Base-by-base conservation (phyloP, 257 asterid genomes). In the Fraxinus americana region DNA sequence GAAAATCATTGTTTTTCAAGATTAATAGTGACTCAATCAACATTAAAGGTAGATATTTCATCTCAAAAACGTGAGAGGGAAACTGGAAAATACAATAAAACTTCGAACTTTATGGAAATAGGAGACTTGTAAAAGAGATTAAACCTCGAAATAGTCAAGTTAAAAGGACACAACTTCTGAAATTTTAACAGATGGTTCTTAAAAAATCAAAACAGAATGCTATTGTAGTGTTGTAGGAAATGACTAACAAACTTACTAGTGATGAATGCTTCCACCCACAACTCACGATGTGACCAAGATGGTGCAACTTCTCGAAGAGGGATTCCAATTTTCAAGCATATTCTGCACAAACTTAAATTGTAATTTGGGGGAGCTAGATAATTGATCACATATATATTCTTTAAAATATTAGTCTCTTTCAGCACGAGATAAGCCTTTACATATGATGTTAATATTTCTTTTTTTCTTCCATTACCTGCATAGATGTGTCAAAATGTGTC, bases 281-380 rank as follows among this genome's bases (percentile, higher is more conserved):
- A 67, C 30, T 90, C 88, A 48, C 86, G 93, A 73, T 87, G 78
- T 68, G 94, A 90, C 96, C 99, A 95, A 75, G 94, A 89, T 74
- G 97, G 99, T 38, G 97, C 90, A 83, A 90, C 91, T 89, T 95
- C 97, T 77, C 92, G 88, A 19, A 92, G 82, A 36, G 94, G 88
- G 70, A 96, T 90, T 71, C 93, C 92, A 34, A 66, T 77, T 80
- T 85, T 78, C 73, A 86, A 80, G 86, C 98, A 96, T 83, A 85
- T 77, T 70, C 99, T 93, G 92, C 87, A 86, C 70, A 75, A 43
- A 72, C 36, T 68, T 72, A 65, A 66, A 63, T 65, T 41, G 76
- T 48, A 67, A 83, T n/a, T 35, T 69, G 57, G 45, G 21, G n/a
- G 70, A 70, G 70, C 77, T 10, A 14, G 74, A 68, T 52, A 23